Evolutionary conservation across 2,329 filamentous ascomycete genomes (phyloP), one percentile per base, ranked within the genome.

Genomic region (Penicillium sp.): DNA sequence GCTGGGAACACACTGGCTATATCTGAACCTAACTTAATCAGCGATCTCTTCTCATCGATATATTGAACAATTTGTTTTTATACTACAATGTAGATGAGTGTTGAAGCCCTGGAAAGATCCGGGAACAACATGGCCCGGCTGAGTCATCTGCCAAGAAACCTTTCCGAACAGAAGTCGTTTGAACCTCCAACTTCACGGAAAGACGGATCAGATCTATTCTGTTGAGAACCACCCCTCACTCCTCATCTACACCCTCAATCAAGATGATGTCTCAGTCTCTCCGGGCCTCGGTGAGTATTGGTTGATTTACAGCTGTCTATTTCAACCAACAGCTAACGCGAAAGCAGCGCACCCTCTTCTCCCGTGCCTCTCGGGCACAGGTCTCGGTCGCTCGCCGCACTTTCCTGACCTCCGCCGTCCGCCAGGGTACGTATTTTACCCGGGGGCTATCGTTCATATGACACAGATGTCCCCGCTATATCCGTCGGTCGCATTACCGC

Each of bases 181-280:
- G 56, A 60, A 66, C 60, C 64, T 57, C 63, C 60, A 55, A 58
- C 62, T 59, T 57, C 62, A 59, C 62, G 62, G 62, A 63, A 61
- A 61, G 59, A 64, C 61, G 59, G 59, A 57, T 62, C 58, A 61
- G 59, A 65, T 60, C 62, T 59, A 60, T 61, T 60, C 50, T 61
- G 51, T 59, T 49, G 61, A 63, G 62, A 61, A 65, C 62, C 53
- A 58, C 59, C 56, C 58, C 62, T 57, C 56, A 53, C 55, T 59
- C 62, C 60, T 68, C 67, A 65, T 64, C 62, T 52, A 64, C 61
- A 61, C 62, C 55, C 56, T 49, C 56, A 68, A 66, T 68, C 70
- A 74, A 65, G 73, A 84, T 84, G 82, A 77, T 85, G 77, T 82
- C 80, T 70, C 82, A 84, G 75, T 81, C 83, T 73, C 76, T 85